Conservation (phyloP, 805 yeast species). For the Teunomyces stri region DNA sequence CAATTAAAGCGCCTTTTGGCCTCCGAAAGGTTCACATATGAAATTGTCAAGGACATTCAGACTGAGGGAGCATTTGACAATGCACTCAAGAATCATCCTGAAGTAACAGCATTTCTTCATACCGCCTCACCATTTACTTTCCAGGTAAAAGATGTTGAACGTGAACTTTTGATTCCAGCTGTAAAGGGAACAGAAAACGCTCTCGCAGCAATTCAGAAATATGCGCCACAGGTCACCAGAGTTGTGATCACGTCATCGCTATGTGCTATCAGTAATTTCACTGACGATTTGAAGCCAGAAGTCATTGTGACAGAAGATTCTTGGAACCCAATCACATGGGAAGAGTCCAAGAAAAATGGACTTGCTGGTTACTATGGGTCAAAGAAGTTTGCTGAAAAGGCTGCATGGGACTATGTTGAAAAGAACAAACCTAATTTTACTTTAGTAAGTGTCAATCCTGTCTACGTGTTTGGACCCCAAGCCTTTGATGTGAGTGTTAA, state of each 20-base stretch:
- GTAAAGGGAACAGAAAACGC: conserved; percentile 52
- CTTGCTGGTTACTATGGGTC: conserved; percentile 31
- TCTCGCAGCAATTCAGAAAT: conserved; percentile 42
- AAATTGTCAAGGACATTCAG: conserved; percentile 32
- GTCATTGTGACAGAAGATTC: conserved; percentile 43
- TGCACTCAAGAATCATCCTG: conserved; percentile 39
- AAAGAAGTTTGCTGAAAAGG: conserved; percentile 19
- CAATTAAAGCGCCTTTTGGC: conserved; percentile 11
- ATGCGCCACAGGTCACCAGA: conserved; percentile 45
- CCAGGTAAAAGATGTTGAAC: conserved; percentile 42
- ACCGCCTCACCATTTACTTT: conserved; percentile 53
- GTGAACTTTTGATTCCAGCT: conserved; percentile 55
- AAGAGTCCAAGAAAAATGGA: conserved; percentile 40
- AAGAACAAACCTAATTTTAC: conserved; percentile 30
- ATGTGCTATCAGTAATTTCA: conserved; percentile 11
- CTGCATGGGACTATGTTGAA: conserved; percentile 22
- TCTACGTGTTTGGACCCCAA: conserved; percentile 61
- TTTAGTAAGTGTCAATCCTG: conserved; percentile 51
- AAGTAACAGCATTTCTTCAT: conserved; percentile 46
- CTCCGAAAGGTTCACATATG: conserved; percentile 21
- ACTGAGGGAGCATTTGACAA: conserved; percentile 46
- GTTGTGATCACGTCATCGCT: conserved; percentile 50
- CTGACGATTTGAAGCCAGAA: conserved; percentile 10
- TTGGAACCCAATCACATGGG: conserved; percentile 56
- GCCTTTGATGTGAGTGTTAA: conserved; percentile 32